Base-by-base conservation (phyloP, 2,329 filamentous ascomycete species). In the Stachybotrys chartarum region DNA sequence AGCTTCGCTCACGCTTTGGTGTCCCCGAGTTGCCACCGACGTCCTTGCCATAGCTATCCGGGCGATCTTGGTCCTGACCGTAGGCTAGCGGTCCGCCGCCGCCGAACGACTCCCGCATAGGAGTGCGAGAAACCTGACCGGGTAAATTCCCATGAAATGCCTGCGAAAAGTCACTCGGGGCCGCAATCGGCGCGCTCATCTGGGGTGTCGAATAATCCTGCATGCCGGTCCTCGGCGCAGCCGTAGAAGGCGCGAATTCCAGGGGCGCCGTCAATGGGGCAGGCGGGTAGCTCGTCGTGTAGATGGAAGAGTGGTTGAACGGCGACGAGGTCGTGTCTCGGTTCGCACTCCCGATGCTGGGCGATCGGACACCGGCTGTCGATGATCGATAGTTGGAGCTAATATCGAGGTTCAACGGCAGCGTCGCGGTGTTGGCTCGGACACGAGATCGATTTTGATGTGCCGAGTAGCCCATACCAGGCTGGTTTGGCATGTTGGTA, bases 251-350 rank as follows among this genome's bases (percentile, higher is more conserved):
- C 3, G 77, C 72, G 60, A 79, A 81, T 53, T 82, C 79, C 58
- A 80, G 72, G 1, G 80, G 80, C 1, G 80, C 78, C 4, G 78
- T 77, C 14, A 83, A 69, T 0, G 81, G 79, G 6, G 80, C 78
- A 6, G 79, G 78, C 1, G 80, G 74, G 60, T 79, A 82, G 59
- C 77, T 78, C 5, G 73, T 72, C 4, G 76, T 75, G 60, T 81
- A 80, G 48, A 69, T 67, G 7, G 74, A 74, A 31, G 77, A 75
- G 47, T 69, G 65, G 53, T 75, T 70, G 32, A 73, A 70, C 7
- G 74, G 59, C 51, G 76, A 73, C 7, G 75, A 72, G 30, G 70
- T 61, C 17, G 70, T 54, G 12, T 53, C 51, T 30, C 55, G 59
- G 42, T 54, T 31, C 42, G 54, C 56, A n/a, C 56, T 56, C 11